Evolutionary conservation across 73 alveolate genomes (phyloP).

Genomic region (Symbiodinium pilosum): DNA sequence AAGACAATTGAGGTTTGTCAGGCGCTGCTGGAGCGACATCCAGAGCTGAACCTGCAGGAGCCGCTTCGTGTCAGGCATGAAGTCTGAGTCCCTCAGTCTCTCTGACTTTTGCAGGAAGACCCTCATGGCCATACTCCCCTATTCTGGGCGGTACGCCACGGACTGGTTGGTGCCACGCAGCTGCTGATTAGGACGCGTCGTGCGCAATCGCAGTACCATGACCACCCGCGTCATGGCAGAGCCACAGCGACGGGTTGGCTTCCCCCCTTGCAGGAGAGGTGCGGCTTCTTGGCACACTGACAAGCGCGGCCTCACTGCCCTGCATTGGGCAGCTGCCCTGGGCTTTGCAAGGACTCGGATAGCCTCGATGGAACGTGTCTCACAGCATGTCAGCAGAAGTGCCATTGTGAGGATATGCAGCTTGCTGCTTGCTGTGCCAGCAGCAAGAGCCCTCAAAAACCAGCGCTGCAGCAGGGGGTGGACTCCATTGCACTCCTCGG

Average conservation of each 20-base stretch:
- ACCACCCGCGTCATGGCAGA: too few relatives aligned
- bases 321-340: slow-evolving; percentile 79
- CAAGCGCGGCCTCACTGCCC: slow-evolving; percentile 44
- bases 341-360: slow-evolving; percentile 36
- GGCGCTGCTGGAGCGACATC: slow-evolving; percentile 20
- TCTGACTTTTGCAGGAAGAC: slow-evolving; percentile 12
- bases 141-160: slow-evolving; percentile 94
- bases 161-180: slow-evolving; percentile 75
- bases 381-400: not conserved
- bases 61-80: not conserved
- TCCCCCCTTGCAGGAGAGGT: slow-evolving; percentile 22
- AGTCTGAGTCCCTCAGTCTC: not conserved
- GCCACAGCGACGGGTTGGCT: too few relatives aligned
- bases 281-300: slow-evolving; percentile 71
- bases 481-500: slow-evolving; percentile 68
- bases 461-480: slow-evolving; percentile 91
- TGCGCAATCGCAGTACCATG: too few relatives aligned
- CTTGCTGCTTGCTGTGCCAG: slow-evolving; percentile 33
- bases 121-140: slow-evolving; percentile 68
- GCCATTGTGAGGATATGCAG: slow-evolving; percentile 33
- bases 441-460: slow-evolving; percentile 22
- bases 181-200: slow-evolving; percentile 36
- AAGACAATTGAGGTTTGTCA: not conserved
- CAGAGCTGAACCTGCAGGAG: slow-evolving; percentile 57
- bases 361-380: too few relatives aligned